These are phyloP conservation scores for Antrodiella citrinella DNA, from an alignment of 768 basidiomycete genomes.

Conservation along the genomic window DNA sequence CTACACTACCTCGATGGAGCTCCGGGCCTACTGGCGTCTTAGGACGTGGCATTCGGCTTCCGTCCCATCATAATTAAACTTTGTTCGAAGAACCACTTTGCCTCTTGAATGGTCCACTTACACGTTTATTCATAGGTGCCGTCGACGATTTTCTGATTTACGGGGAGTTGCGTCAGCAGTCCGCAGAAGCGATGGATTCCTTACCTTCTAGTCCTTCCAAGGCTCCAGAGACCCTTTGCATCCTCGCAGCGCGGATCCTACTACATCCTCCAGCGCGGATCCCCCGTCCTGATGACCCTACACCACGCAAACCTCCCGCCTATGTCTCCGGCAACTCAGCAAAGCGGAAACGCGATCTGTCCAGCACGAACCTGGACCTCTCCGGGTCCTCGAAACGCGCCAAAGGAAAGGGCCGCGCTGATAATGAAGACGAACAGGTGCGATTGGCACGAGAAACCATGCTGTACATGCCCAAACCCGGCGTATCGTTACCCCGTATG, in stretches of 20 bases:
- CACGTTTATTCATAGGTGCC: conserved; percentile 49
- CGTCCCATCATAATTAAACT: neutral
- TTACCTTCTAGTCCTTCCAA: no score
- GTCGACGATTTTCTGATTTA: conserved; percentile 60
- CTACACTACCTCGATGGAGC: no score
- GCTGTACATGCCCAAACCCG: conserved; percentile 23
- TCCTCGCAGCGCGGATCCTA: conserved; percentile 53
- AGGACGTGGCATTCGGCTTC: no score
- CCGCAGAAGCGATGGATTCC: no score
- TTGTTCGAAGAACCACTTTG: neutral
- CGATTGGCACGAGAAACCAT: conserved; percentile 30
- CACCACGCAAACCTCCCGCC: conserved; percentile 58
- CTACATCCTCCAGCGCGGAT: conserved; percentile 32
- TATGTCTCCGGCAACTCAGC: conserved; percentile 15
- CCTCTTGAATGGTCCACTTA: neutral
- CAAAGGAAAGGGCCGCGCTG: neutral
- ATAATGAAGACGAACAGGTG: conserved; percentile 23
- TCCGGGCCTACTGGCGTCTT: no score
- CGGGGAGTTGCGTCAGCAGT: conserved; percentile 25
- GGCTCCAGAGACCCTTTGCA: conserved; percentile 25
- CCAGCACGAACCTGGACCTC: conserved; percentile 10
- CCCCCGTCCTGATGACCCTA: conserved; percentile 73
- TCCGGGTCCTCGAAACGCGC: conserved; percentile 1
- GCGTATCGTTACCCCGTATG: conserved; percentile 4
- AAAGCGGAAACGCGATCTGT: conserved; percentile 17